A percentile compares a stretch with the other conserved stretches of the same genome.
Evolutionary conservation across 2,329 filamentous ascomycete genomes (phyloP).

Genomic region (Neopestalotiopsis rosae): DNA sequence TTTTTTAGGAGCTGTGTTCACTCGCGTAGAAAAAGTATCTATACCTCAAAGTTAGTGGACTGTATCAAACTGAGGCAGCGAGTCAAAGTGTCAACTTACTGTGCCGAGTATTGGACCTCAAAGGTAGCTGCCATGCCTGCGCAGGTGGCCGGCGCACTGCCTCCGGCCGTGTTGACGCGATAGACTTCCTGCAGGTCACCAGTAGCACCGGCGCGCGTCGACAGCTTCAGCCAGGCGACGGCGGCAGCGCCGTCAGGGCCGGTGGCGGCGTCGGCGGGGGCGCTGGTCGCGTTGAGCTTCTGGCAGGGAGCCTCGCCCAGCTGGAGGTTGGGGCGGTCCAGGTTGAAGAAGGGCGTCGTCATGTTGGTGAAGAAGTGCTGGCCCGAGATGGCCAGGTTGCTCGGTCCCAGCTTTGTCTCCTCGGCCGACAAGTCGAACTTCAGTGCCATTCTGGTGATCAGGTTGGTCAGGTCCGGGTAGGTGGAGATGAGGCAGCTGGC

Average conservation of each 20-base stretch:
- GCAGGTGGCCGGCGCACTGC: conserved; percentile 76
- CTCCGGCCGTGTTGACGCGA: conserved; percentile 83
- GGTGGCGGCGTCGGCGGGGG: conserved; percentile 64
- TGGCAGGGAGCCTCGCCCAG: conserved; percentile 67
- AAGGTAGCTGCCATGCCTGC: conserved; percentile 67
- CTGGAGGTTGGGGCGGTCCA: conserved; percentile 61
- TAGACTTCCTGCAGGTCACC: conserved; percentile 77
- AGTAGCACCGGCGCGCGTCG: conserved; percentile 58
- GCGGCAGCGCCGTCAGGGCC: conserved; percentile 70
- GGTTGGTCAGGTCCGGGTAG: conserved; percentile 68
- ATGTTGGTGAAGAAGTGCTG: conserved; percentile 80
- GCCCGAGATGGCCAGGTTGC: conserved; percentile 70
- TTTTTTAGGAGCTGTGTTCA: not conserved
- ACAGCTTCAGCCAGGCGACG: conserved; percentile 82
- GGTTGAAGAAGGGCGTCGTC: conserved; percentile 80
- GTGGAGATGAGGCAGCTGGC: conserved; percentile 77
- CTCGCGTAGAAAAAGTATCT: conserved; percentile 39
- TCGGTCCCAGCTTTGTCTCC: conserved; percentile 53
- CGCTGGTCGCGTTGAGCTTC: conserved; percentile 65
- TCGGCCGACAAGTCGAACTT: conserved; percentile 62
- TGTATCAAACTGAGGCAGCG: no score
- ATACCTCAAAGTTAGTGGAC: not conserved
- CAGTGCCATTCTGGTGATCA: conserved; percentile 71
- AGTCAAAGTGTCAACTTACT: conserved; percentile 63
- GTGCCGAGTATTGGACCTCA: conserved; percentile 78